Base-by-base conservation (phyloP, 176 grass and related monocot genomes). In the Aegilops tauschii region DNA sequence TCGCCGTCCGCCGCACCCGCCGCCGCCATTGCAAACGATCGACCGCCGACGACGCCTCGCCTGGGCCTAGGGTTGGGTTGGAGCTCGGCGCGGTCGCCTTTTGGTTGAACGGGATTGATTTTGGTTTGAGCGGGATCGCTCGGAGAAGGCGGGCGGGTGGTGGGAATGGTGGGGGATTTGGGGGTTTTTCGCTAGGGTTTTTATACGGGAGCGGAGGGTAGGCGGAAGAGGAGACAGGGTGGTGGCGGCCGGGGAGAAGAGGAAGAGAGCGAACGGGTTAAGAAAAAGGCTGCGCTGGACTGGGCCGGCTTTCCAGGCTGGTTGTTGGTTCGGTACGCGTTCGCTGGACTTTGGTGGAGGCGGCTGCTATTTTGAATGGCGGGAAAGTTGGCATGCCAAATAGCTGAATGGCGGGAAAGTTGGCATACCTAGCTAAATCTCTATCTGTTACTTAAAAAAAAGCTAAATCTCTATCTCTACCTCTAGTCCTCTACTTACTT, bases 1-100 rank as follows among this genome's bases (percentile, higher is more conserved):
- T 98, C 96, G 9, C 83, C 88, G 76, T 98, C 93, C 73, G 86
- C 69, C 32, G 68, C 94, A 13, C 73, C 77, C 54, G 89, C 90
- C 71, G 78, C 70, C 49, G 80, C 68, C 73, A 84, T 67, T 44
- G 25, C 54, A 73, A 25, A 8, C 9, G 30, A 72, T 3, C 49
- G 18, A 20, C 87, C 83, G 82, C 28, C 64, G 13, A 1, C 36
- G 36, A 6, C 50, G 50, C 70, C 9, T 44, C 5, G 70, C 20
- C 61, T n/a, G 21, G 21, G 21, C 42, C 84, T 73, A 84, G 69
- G 72, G 20, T 54, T 77, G 35, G 52, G 80, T 27, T 3, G 68
- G 9, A 23, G 20, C 34, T 70, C 34, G 34, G 67, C 67, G 16
- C 66, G 2, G 17, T 36, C 29, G 64, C 13, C 6, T 30, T 17